phyloP scores from a whole-genome alignment of 805 yeast genomes.

The Lipomyces kockii region DNA sequence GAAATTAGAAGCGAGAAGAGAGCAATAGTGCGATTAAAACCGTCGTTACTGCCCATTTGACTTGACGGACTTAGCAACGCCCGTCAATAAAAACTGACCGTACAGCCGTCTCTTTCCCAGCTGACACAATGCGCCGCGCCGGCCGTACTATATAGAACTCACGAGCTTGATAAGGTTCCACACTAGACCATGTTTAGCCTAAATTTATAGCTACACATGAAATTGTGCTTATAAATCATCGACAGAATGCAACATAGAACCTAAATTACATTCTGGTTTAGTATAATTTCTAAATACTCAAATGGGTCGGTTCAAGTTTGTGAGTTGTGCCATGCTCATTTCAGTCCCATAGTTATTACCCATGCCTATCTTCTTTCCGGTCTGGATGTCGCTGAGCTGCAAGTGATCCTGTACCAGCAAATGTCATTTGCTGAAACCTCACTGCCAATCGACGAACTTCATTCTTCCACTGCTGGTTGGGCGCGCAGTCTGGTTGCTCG shows the following conservation, averaged over 20 bases:
- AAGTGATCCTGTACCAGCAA: neutral
- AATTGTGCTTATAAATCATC: neutral
- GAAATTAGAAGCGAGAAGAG: no score
- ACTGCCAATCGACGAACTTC: neutral
- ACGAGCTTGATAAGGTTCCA: neutral
- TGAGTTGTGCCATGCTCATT: neutral
- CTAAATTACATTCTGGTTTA: neutral
- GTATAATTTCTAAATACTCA: no score
- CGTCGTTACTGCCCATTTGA: no score
- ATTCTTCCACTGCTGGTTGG: conserved; percentile 21
- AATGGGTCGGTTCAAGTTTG: no score
- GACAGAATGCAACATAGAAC: neutral
- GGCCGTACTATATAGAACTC: no score
- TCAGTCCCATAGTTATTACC: neutral
- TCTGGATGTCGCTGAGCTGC: neutral
- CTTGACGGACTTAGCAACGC: neutral
- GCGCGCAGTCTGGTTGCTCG: conserved; percentile 23
- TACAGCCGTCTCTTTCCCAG: neutral
- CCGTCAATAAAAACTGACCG: neutral
- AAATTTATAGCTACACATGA: neutral
- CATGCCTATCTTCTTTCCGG: neutral
- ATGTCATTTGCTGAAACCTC: neutral
- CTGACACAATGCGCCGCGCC: neutral
- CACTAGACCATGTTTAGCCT: neutral
- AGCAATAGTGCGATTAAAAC: no score